Conservation (phyloP, 805 yeast genomes). For the Spathaspora arborariae region DNA sequence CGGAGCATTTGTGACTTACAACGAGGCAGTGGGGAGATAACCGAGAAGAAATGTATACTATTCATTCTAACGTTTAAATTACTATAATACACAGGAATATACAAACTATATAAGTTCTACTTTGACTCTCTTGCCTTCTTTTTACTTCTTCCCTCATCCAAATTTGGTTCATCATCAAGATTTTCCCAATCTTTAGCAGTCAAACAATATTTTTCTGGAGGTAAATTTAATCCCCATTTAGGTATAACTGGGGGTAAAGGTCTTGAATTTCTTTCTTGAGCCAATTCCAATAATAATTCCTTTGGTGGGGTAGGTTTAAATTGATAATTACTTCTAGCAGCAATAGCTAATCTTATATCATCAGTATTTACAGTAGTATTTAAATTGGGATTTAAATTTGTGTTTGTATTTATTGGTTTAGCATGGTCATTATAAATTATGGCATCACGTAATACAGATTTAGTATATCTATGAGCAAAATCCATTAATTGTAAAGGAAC, state of each 20-base stretch:
- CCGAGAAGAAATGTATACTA: background rate
- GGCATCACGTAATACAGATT: slow-evolving; percentile 85
- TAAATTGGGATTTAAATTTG: slow-evolving; percentile 32
- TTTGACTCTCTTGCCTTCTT: background rate
- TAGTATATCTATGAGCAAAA: slow-evolving; percentile 88
- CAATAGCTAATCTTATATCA: slow-evolving; percentile 87
- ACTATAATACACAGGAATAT: background rate
- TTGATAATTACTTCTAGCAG: slow-evolving; percentile 92
- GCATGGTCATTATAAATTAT: slow-evolving; percentile 84
- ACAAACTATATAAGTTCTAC: background rate
- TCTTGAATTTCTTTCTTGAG: slow-evolving; percentile 86
- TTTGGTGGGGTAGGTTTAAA: slow-evolving; percentile 94
- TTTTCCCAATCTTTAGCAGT: slow-evolving; percentile 76
- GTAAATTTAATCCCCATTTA: slow-evolving; percentile 86
- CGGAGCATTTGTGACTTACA: no score
- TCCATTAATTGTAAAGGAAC: slow-evolving; percentile 96
- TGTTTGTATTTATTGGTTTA: slow-evolving; percentile 29
- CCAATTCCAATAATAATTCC: slow-evolving; percentile 83
- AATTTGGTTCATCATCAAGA: slow-evolving; percentile 20
- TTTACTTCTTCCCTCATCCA: slow-evolving; percentile 4
- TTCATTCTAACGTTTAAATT: background rate
- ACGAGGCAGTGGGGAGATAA: no score
- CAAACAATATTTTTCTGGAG: slow-evolving; percentile 95
- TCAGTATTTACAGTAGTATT: slow-evolving; percentile 69
- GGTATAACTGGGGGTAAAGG: slow-evolving; percentile 90